phyloP scores from a whole-genome alignment of 1,284 basidiomycete species.

The Bjerkandera adusta region DNA sequence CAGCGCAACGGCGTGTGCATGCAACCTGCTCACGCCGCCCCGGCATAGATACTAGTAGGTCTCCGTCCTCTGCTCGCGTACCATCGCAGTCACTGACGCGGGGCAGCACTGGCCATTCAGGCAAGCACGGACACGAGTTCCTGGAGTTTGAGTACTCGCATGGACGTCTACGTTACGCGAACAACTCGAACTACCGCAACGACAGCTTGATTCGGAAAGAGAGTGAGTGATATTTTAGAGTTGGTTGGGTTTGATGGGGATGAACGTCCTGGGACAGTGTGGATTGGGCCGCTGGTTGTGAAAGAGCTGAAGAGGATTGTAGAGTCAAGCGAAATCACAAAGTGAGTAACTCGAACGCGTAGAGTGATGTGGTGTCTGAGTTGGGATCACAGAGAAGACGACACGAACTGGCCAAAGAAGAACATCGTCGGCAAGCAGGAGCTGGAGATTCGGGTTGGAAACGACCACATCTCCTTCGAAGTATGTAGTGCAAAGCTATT shows the following conservation, averaged over 20 bases:
- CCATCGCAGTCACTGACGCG: slow-evolving; percentile 11
- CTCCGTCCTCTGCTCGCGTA: neutral
- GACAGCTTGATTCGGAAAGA: slow-evolving; percentile 98
- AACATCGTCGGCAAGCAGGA: slow-evolving; percentile 98
- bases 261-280: slow-evolving; percentile 59
- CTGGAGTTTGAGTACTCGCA: slow-evolving; percentile 98
- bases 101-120: slow-evolving; percentile 88
- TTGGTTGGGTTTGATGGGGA: neutral
- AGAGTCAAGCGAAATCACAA: slow-evolving; percentile 93
- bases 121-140: slow-evolving; percentile 96
- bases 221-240: slow-evolving; percentile 59
- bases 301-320: slow-evolving; percentile 95
- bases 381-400: slow-evolving; percentile 81
- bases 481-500: slow-evolving; percentile 42
- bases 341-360: slow-evolving; percentile 69
- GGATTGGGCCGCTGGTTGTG: slow-evolving; percentile 87
- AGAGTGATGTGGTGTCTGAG: neutral
- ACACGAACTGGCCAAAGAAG: slow-evolving; percentile 97
- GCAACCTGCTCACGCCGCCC: slow-evolving; percentile 27
- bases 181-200: slow-evolving; percentile 99
- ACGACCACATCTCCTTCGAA: slow-evolving; percentile 97
- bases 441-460: slow-evolving; percentile 91
- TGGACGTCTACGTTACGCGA: slow-evolving; percentile 94
- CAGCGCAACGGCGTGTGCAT: slow-evolving; percentile 28
- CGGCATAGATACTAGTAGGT: slow-evolving; percentile 79